A percentile compares a stretch with the other conserved stretches of the same genome.
These are phyloP conservation scores for Papilionanthe hybrid DNA, from an alignment of 116 monocot species.

Conservation along the genomic window DNA sequence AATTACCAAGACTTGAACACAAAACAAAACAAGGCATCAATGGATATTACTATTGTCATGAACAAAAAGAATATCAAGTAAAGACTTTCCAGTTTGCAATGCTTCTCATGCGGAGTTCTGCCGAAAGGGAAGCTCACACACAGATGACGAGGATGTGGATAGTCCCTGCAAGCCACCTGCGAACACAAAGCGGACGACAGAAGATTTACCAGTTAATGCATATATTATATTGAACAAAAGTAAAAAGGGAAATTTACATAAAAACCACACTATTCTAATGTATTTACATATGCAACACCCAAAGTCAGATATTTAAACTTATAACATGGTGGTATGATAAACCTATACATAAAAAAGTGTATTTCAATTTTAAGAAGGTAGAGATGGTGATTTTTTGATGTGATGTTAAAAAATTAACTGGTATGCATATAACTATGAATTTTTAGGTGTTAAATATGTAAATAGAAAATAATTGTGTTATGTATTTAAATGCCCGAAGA, in stretches of 20 bases:
- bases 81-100: constrained; percentile 40
- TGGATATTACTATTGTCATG: not conserved
- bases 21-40: not conserved
- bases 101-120: constrained; percentile 53
- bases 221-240: not conserved
- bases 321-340: no score
- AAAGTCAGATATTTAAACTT: no score
- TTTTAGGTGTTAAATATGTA: no score
- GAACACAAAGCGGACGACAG: not conserved
- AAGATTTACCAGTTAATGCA: not conserved
- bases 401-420: no score
- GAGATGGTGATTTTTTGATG: no score
- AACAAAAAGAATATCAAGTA: not conserved
- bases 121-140: constrained; percentile 63
- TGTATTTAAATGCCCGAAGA: no score
- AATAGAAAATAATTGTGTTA: no score
- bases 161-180: constrained; percentile 77
- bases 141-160: constrained; percentile 61
- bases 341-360: no score
- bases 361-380: no score
- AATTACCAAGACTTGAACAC: not conserved
- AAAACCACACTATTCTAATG: no score
- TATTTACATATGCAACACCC: no score
- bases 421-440: no score
- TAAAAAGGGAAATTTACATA: not conserved